phyloP scores from a whole-genome alignment of 495 filamentous ascomycete species.

The Neurospora sp. region DNA sequence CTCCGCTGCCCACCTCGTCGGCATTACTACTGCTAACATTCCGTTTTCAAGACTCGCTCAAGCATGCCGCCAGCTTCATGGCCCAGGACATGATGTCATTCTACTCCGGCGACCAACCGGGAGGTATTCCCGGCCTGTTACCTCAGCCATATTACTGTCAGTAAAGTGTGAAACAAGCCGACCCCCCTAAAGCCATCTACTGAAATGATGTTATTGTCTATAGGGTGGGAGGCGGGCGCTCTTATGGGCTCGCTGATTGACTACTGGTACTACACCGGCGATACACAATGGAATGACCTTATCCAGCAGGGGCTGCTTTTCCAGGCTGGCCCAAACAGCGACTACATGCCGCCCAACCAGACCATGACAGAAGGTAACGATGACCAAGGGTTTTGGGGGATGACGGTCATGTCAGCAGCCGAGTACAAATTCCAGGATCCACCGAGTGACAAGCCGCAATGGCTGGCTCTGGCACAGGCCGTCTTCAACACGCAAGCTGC shows the following conservation, averaged over 20 bases:
- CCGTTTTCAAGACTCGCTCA: slow-evolving; percentile 49
- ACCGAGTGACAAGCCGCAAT: slow-evolving; percentile 48
- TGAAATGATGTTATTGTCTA: slow-evolving; percentile 11
- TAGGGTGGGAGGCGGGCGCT: slow-evolving; percentile 73
- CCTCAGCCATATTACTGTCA: slow-evolving; percentile 36
- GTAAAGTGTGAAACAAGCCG: background rate
- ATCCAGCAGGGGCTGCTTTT: slow-evolving; percentile 46
- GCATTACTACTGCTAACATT: background rate
- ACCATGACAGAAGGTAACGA: slow-evolving; percentile 55
- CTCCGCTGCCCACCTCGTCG: background rate
- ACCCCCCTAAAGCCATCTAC: background rate
- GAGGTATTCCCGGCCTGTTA: slow-evolving; percentile 35
- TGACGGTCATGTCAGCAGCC: slow-evolving; percentile 56
- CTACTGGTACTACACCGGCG: slow-evolving; percentile 58
- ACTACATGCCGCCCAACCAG: slow-evolving; percentile 58
- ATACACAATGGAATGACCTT: slow-evolving; percentile 48
- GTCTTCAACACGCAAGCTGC: slow-evolving; percentile 66
- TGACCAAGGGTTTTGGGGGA: slow-evolving; percentile 59
- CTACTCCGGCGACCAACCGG: slow-evolving; percentile 56
- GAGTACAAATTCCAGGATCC: slow-evolving; percentile 55
- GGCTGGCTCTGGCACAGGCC: slow-evolving; percentile 70
- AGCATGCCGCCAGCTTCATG: slow-evolving; percentile 46
- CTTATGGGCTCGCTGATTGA: slow-evolving; percentile 57
- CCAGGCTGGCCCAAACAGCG: slow-evolving; percentile 46
- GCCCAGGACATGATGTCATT: slow-evolving; percentile 58